Evolutionary conservation across 1,139 yeast genomes (phyloP).

Genomic region (Hansenula lynferdii): DNA sequence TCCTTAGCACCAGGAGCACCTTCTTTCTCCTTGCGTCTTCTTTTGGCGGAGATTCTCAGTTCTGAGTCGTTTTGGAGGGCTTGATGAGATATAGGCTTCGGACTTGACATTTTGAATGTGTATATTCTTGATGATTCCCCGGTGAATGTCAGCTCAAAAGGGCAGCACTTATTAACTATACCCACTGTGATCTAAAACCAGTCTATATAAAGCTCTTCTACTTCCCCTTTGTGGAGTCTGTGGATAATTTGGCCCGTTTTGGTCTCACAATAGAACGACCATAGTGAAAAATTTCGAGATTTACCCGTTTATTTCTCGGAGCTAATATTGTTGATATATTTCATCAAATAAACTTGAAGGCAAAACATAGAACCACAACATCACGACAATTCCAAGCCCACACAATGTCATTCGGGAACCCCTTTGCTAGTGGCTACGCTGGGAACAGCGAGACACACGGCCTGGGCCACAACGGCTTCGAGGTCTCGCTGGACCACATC

Average conservation of each 20-base stretch:
- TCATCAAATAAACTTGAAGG: too few relatives aligned
- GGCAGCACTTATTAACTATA: too few relatives aligned
- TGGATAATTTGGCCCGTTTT: background rate
- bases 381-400: background rate
- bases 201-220: too few relatives aligned
- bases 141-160: too few relatives aligned
- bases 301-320: background rate
- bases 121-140: background rate
- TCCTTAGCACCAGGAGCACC: slow-evolving; percentile 8
- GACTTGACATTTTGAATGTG: background rate
- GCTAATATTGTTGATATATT: background rate
- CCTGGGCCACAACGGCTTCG: slow-evolving; percentile 47
- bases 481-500: slow-evolving; percentile 69
- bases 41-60: slow-evolving; percentile 15
- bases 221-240: too few relatives aligned
- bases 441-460: slow-evolving; percentile 24
- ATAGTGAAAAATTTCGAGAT: background rate
- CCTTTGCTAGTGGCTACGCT: slow-evolving; percentile 13
- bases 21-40: slow-evolving; percentile 9
- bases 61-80: background rate
- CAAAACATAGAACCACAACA: background rate
- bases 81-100: background rate
- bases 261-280: background rate
- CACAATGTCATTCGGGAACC: slow-evolving; percentile 17
- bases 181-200: too few relatives aligned